Percentiles rank a stretch among this genome's conserved stretches.
phyloP scores from a whole-genome alignment of 2,329 filamentous ascomycete genomes.

The Amphichorda felina region DNA sequence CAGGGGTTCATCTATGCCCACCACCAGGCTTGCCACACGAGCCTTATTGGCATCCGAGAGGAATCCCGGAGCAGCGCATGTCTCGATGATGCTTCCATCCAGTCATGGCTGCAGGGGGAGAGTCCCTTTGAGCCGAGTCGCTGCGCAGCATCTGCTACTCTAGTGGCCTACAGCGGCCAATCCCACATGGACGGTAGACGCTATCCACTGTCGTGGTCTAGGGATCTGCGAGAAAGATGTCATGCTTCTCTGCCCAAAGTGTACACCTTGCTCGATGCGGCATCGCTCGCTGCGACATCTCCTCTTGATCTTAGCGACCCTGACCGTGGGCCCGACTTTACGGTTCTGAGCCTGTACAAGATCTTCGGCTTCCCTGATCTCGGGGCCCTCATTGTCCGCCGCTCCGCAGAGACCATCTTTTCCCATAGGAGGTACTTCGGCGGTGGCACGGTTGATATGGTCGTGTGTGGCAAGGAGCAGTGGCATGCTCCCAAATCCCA shows the following conservation, averaged over 20 bases:
- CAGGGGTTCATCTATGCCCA: constrained; percentile 75
- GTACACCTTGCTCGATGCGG: constrained; percentile 74
- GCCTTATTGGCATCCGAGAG: constrained; percentile 70
- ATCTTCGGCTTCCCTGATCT: constrained; percentile 96
- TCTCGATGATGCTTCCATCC: constrained; percentile 52
- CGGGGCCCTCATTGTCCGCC: constrained; percentile 73
- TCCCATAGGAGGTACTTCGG: constrained; percentile 71
- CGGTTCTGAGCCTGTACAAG: constrained; percentile 83
- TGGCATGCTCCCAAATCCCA: constrained; percentile 72
- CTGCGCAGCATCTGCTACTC: constrained; percentile 15
- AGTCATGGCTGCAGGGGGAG: constrained; percentile 46
- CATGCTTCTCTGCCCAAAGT: constrained; percentile 13
- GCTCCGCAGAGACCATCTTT: constrained; percentile 53
- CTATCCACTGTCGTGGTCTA: constrained; percentile 59
- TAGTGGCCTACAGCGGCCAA: constrained; percentile 79
- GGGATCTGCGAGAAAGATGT: constrained; percentile 24
- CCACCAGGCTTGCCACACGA: constrained; percentile 77
- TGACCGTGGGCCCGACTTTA: constrained; percentile 65
- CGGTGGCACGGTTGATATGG: constrained; percentile 87
- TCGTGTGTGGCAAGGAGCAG: constrained; percentile 61
- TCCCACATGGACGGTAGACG: constrained; percentile 84
- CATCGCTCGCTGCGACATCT: constrained; percentile 67
- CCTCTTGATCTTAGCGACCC: constrained; percentile 57
- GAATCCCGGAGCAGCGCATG: constrained; percentile 54
- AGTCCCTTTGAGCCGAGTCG: constrained; percentile 7